These are phyloP conservation scores for Curvularia hawaiiensis DNA, from an alignment of 2,329 filamentous ascomycete species.

Conservation along the genomic window DNA sequence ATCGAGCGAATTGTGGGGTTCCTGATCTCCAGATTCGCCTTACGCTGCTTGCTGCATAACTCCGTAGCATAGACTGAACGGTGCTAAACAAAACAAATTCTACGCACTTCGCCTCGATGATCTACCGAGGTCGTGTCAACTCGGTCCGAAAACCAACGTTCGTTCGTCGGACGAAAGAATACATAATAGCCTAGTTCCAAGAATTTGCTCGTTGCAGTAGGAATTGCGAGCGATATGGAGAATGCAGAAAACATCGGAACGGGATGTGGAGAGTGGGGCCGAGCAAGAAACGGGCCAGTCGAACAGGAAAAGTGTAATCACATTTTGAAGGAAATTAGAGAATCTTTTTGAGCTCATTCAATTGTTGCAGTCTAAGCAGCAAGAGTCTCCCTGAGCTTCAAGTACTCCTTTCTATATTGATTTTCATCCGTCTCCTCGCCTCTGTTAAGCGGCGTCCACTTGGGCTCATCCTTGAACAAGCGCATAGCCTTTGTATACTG, in stretches of 20 bases:
- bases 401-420: constrained; percentile 77
- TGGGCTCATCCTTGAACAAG: constrained; percentile 96
- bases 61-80: neutral
- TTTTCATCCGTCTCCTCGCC: constrained; percentile 78
- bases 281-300: neutral
- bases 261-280: neutral
- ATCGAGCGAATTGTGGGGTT: neutral
- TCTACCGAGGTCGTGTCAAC: neutral
- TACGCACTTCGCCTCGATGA: neutral
- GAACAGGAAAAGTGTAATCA: neutral
- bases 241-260: neutral
- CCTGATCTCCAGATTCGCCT: neutral
- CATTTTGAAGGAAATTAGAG: neutral
- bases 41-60: neutral
- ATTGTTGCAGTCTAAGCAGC: constrained; percentile 12
- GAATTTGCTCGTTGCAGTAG: neutral
- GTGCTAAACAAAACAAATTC: neutral
- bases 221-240: neutral
- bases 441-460: constrained; percentile 94
- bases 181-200: neutral
- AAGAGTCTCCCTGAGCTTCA: constrained; percentile 49
- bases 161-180: neutral
- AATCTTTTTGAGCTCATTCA: neutral
- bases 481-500: constrained; percentile 96
- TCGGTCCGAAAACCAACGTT: neutral